Percentiles rank a stretch among this genome's conserved stretches.
These are phyloP conservation scores for Hanseniaspora thailandica DNA, from an alignment of 805 yeast genomes.

Conservation along the genomic window DNA sequence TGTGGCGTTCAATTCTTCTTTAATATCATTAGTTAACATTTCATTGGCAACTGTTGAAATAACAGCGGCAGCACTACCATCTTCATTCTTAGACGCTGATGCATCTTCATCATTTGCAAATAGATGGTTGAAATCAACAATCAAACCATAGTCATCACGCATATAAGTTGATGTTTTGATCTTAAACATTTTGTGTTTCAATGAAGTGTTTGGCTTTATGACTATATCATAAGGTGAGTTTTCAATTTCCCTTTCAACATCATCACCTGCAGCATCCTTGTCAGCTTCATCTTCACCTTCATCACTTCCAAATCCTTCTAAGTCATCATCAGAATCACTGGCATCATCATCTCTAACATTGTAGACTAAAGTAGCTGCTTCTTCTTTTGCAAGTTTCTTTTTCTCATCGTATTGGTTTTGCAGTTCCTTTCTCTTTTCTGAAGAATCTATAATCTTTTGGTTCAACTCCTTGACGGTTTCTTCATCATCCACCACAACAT, in stretches of 20 bases:
- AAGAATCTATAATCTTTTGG: constrained; percentile 16
- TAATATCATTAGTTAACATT: constrained; percentile 12
- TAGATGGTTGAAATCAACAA: constrained; percentile 56
- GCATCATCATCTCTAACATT: constrained; percentile 24
- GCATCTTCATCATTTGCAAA: constrained; percentile 27
- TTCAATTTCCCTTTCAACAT: constrained; percentile 17
- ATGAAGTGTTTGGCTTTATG: constrained; percentile 21
- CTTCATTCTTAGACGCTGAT: constrained; percentile 23
- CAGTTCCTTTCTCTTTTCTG: constrained; percentile 19
- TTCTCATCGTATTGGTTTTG: constrained; percentile 22
- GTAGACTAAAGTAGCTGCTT: constrained; percentile 14
- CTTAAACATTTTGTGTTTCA: constrained; percentile 61
- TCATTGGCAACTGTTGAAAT: constrained; percentile 3
- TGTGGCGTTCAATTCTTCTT: constrained; percentile 20
- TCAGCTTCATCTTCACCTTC: constrained; percentile 23
- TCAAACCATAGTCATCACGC: constrained; percentile 79
- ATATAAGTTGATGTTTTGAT: constrained; percentile 40
- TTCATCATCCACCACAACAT: neutral
- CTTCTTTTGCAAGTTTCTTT: constrained; percentile 9
- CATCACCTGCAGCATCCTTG: constrained; percentile 23
- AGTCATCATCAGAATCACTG: constrained; percentile 23
- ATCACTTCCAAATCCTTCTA: constrained; percentile 13
- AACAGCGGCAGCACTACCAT: neutral
- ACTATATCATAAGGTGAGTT: constrained; percentile 24
- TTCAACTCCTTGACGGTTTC: constrained; percentile 14